Base-by-base conservation (phyloP, 768 basidiomycete species). In the Lenzites betulinus region DNA sequence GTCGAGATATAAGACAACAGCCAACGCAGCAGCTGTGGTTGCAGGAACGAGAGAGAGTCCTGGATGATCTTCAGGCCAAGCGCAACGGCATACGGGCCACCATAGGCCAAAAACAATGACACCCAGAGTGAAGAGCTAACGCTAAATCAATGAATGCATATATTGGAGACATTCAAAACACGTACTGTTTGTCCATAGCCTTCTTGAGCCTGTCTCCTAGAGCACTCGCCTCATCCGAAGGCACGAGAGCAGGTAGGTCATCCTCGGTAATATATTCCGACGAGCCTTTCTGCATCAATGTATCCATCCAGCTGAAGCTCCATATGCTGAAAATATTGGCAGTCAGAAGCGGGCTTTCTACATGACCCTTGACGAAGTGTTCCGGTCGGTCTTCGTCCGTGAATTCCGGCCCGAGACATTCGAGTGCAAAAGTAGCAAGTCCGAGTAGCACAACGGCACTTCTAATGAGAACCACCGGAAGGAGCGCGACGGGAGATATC, bases 231-330 rank as follows among this genome's bases (percentile, higher is more conserved):
- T 89, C 85, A 67, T 97, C 92, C 9, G 74, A 68, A 0, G 86
- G 76, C 25, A 84, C 76, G 25, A 97, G 77, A 0, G 86, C 81
- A 43, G 93, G 93, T 23, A 98, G 81, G 68, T 98, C 96, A 28
- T 88, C 82, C 70, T 96, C 93, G 1, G 89, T 89, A 58, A 98
- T 87, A 70, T 82, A 86, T 54, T 83, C 74, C 6, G 74, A 71
- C 0, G 81, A 79, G 30, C 90, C 90, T 67, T 87, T 87, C 65
- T 77, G 79, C 85, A 95, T 82, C 18, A 94, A 81, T 0, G 82
- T 82, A 1, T 91, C 92, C 78, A 98, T 83, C 94, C 94, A 98
- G 0, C 78, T 75, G 69, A 98, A 98, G 0, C 86, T 87, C 81
- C 88, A 93, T 39, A 83, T 78, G 67, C 89, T 92, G 70, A 86